Evolutionary conservation across 352 stramenopile genomes (phyloP), one percentile per base, ranked within the genome.

Genomic region (Globisporangium camurandrum): DNA sequence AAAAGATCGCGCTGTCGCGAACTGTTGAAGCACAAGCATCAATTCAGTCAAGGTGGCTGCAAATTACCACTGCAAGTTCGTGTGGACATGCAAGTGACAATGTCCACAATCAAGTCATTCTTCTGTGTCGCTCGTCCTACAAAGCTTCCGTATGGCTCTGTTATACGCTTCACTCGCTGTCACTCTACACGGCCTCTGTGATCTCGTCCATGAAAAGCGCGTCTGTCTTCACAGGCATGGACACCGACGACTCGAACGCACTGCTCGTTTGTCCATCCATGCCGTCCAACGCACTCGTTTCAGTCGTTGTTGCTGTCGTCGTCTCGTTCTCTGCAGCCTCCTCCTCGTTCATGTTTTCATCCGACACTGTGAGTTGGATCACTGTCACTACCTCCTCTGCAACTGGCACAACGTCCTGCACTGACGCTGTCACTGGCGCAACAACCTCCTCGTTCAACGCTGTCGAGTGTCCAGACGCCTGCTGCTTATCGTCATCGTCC

Each of bases 201-300:
- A 84, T 80, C 51, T 84, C 72, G 39, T 84, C 72, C 24, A 80
- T 47, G 12, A 84, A 64, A 37, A 82, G 67, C 26, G 66, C 62
- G 40, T 77, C 69, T 46, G 71, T 67, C 49, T 69, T 80, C 54
- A 75, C 64, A 19, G n/a, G n/a, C n/a, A n/a, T n/a, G n/a, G n/a
- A n/a, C n/a, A n/a, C n/a, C n/a, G 22, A 64, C 67, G 43, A 34
- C 17, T 14, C 23, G 36, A 4, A 19, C 17, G 36, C 17, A n/a
- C 36, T 41, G 17, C 16, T 41, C 17, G 36, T 39, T 19, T 11
- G 5, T 17, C 9, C 34, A 11, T 39, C 34, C 5, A 17, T 39
- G 9, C 8, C 34, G 36, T 6, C 30, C 20, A 22, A 45, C 38
- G 20, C 19, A 20, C 39, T 34, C 23, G 23, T 20, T 31, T 0